Conservation (phyloP, 192 early-diverging fungal species). For the Mortierella antarctica region DNA sequence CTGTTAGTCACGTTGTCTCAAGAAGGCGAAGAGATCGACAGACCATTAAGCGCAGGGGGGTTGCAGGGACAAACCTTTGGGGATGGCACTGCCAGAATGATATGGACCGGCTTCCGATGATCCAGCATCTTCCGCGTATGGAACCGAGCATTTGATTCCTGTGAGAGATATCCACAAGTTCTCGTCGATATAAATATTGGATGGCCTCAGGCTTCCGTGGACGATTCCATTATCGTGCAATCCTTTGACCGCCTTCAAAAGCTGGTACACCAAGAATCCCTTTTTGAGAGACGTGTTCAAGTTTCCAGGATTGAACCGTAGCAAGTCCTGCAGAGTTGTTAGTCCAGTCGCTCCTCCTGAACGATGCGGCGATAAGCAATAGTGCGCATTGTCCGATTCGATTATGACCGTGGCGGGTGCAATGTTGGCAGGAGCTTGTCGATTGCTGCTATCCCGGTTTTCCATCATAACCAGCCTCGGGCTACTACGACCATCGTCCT, state of each 20-base stretch:
- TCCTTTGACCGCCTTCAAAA: conserved; percentile 59
- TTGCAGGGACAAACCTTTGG: conserved; percentile 36
- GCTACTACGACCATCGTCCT: conserved; percentile 12
- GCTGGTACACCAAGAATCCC: conserved; percentile 69
- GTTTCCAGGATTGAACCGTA: conserved; percentile 68
- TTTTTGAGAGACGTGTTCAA: conserved; percentile 69
- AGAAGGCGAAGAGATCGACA: background rate
- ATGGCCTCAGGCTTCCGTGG: conserved; percentile 65
- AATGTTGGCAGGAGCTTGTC: conserved; percentile 21
- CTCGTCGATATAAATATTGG: conserved; percentile 68
- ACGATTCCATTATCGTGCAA: conserved; percentile 66
- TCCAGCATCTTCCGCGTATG: background rate
- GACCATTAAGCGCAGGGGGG: background rate
- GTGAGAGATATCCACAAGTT: conserved; percentile 68
- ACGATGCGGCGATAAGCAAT: conserved; percentile 63
- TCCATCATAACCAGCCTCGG: conserved; percentile 29
- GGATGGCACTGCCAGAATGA: conserved; percentile 6
- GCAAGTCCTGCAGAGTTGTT: conserved; percentile 65
- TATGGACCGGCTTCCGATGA: too few relatives aligned
- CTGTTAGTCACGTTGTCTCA: background rate
- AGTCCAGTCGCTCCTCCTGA: conserved; percentile 50
- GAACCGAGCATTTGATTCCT: conserved; percentile 62
- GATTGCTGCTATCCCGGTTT: conserved; percentile 8
- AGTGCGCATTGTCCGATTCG: conserved; percentile 62
- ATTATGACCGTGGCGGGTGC: conserved; percentile 50